phyloP scores from a whole-genome alignment of 1,139 yeast genomes.

The Yamadazyma diospyri region DNA sequence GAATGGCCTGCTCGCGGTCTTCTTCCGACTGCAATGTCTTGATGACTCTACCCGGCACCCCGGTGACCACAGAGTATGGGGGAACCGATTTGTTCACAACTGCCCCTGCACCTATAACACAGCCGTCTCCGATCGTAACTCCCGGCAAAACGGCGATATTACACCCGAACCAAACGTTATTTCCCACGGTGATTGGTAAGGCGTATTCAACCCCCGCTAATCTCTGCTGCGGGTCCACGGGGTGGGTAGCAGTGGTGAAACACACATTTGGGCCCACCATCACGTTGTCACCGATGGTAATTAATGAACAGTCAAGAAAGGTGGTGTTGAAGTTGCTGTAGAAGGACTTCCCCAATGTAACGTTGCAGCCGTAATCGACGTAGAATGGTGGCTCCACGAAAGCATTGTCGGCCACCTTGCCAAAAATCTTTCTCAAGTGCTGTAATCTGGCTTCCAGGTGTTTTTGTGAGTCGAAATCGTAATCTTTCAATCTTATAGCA shows the following conservation, averaged over 20 bases:
- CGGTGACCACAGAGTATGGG: constrained; percentile 50
- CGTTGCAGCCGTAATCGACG: constrained; percentile 59
- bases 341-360: constrained; percentile 45
- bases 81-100: constrained; percentile 59
- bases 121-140: constrained; percentile 59
- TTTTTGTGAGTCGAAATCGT: constrained; percentile 16
- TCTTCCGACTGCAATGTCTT: constrained; percentile 10
- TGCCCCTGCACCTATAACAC: constrained; percentile 67
- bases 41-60: constrained; percentile 56
- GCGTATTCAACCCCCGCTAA: constrained; percentile 48
- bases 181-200: constrained; percentile 53
- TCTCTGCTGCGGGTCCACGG: constrained; percentile 49
- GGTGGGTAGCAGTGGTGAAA: constrained; percentile 62
- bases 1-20: constrained; percentile 11
- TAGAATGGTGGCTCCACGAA: constrained; percentile 52
- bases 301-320: constrained; percentile 57
- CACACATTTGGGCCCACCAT: constrained; percentile 64
- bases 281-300: constrained; percentile 59
- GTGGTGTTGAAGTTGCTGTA: constrained; percentile 56
- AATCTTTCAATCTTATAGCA: constrained; percentile 37
- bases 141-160: constrained; percentile 57
- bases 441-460: constrained; percentile 32
- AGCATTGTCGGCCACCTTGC: constrained; percentile 35
- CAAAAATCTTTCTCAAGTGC: constrained; percentile 40
- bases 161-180: constrained; percentile 67